Evolutionary conservation across 2,329 filamentous ascomycete species (phyloP).

Genomic region (Xylariomycetidae sp.): DNA sequence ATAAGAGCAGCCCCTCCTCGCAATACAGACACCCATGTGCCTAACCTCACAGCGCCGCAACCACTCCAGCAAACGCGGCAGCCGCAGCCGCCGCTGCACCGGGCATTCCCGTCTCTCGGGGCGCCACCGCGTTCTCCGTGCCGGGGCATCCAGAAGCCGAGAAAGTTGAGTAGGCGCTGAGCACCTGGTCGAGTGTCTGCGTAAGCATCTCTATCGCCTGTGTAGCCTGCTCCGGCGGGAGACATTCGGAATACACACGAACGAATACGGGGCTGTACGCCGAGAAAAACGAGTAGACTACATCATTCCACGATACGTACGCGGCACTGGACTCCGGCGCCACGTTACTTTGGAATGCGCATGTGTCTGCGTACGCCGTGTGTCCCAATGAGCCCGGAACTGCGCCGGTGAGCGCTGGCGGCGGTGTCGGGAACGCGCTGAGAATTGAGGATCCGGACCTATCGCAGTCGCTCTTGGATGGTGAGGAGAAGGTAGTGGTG

Average conservation of each 20-base stretch:
- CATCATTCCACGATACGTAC: conserved; percentile 1
- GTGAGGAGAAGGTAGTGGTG: background rate
- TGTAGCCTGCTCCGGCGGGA: too few relatives aligned
- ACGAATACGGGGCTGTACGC: background rate
- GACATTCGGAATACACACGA: too few relatives aligned
- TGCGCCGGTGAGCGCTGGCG: background rate
- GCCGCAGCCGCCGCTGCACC: background rate
- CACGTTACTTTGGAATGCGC: background rate
- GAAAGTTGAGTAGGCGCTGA: background rate
- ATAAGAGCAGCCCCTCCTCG: too few relatives aligned
- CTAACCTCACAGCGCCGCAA: background rate
- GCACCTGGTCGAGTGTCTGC: background rate
- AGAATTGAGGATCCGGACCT: background rate
- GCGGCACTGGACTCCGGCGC: background rate
- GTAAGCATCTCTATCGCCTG: background rate
- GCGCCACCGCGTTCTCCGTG: too few relatives aligned
- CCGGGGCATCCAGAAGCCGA: background rate
- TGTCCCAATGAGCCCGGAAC: background rate
- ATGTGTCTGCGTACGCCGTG: background rate
- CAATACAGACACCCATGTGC: too few relatives aligned
- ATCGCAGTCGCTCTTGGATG: background rate
- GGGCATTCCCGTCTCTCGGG: conserved; percentile 1
- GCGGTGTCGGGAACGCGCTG: background rate
- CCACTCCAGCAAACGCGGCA: background rate
- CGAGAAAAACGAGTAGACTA: background rate